Base-by-base conservation (phyloP, 2,329 filamentous ascomycete species). In the Triangularia setosa region DNA sequence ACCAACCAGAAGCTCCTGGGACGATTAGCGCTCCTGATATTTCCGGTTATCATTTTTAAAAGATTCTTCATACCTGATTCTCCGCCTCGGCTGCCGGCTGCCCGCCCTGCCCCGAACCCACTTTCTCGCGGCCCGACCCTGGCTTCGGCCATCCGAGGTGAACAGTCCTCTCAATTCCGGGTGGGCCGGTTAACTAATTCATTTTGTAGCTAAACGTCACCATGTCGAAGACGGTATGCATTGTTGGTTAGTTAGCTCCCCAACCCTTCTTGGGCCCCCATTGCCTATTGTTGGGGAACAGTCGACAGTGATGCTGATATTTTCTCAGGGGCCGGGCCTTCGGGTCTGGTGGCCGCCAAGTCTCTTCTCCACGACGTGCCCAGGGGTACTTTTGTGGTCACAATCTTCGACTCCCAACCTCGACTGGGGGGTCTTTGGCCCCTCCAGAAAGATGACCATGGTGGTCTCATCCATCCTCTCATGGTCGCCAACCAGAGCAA, bases 341-440 rank as follows among this genome's bases (percentile, higher is more conserved):
- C 88, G 1, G 89, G 88, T 35, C 82, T 91, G 23, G 86, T 88
- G 16, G 86, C 87, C 9, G 88, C 88, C 69, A 95, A 94, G 77
- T 90, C 88, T 0, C 80, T 95, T 27, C 80, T 92, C 66, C 81
- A 87, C 76, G 81, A 87, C 72, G 79, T 79, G 30, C 79, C 84
- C 0, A 74, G 76, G 1, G 80, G 76, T 11, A 78, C 80, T 5
- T 93, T 91, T 77, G 78, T 81, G 4, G 88, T 94, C 57, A 89
- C 85, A 2, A 75, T 96, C 24, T 91, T 90, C 71, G 92, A 96
- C 58, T 78, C 83, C 16, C 83, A 87, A 56, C 72, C 81, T 33
- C 82, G 84, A 44, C 81, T 94, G 16, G 92, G 91, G 11, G 92
- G 92, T 0, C 83, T 95, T n/a, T 96, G 92, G 92, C 88, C 89